A percentile compares a stretch with the other conserved stretches of the same genome.
Evolutionary conservation across 2,329 filamentous ascomycete genomes (phyloP).

Genomic region (Diaporthe vaccinii): DNA sequence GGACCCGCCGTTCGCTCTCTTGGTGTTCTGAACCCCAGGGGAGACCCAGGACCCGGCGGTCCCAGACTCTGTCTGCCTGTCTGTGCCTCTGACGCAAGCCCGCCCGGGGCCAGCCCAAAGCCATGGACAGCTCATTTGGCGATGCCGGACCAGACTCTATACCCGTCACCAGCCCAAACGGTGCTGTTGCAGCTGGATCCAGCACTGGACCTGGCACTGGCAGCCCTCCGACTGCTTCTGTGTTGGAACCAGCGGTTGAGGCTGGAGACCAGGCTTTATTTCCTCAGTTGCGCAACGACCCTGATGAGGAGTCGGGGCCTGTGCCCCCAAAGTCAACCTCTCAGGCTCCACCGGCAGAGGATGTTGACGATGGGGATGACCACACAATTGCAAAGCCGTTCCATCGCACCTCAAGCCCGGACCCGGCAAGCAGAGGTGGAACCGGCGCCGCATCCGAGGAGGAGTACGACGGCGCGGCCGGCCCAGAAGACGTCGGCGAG

Average conservation of each 20-base stretch:
- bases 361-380: slow-evolving; percentile 71
- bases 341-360: slow-evolving; percentile 44
- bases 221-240: slow-evolving; percentile 23
- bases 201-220: slow-evolving; percentile 5
- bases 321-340: slow-evolving; percentile 45
- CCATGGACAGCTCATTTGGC: slow-evolving; percentile 40
- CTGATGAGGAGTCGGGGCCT: slow-evolving; percentile 38
- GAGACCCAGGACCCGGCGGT: slow-evolving; percentile 4
- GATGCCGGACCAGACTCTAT: slow-evolving; percentile 40
- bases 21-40: slow-evolving; percentile 4
- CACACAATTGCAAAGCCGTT: slow-evolving; percentile 70
- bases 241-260: slow-evolving; percentile 22
- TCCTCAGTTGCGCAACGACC: slow-evolving; percentile 39
- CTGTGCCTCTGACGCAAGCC: background rate
- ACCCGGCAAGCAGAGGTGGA: slow-evolving; percentile 52
- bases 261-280: slow-evolving; percentile 28
- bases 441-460: slow-evolving; percentile 42
- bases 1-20: background rate
- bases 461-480: slow-evolving; percentile 45
- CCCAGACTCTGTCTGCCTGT: slow-evolving; percentile 2
- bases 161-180: slow-evolving; percentile 28
- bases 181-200: slow-evolving; percentile 18
- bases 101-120: background rate
- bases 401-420: slow-evolving; percentile 67
- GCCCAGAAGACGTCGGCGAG: slow-evolving; percentile 51